Conservation (phyloP, 1,139 yeast species). For the Saccharomyces uvarum region DNA sequence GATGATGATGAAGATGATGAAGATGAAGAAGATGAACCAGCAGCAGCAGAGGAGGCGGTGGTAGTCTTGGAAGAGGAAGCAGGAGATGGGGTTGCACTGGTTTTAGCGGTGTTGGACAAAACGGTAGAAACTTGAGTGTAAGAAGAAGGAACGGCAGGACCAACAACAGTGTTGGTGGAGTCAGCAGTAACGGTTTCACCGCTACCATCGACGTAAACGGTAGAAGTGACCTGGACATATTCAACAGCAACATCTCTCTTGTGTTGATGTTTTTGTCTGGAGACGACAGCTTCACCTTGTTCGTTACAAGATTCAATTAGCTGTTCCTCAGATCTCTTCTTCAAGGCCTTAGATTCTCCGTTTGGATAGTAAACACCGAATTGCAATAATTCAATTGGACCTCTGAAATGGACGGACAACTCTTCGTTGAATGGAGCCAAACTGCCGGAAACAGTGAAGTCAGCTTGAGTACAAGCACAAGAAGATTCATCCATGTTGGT, state of each 20-base stretch:
- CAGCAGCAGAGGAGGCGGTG: constrained; percentile 13
- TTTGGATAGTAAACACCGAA: constrained; percentile 66
- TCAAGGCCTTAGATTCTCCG: constrained; percentile 29
- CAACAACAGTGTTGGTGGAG: constrained; percentile 13
- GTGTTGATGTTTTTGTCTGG: constrained; percentile 37
- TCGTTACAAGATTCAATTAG: constrained; percentile 17
- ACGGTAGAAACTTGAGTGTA: constrained; percentile 16
- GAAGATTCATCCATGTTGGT: constrained; percentile 59
- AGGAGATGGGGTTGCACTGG: constrained; percentile 14
- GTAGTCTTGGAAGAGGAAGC: constrained; percentile 15
- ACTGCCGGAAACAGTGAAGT: constrained; percentile 58
- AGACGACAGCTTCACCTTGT: constrained; percentile 14
- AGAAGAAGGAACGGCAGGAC: constrained; percentile 23
- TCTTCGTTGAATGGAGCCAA: constrained; percentile 84
- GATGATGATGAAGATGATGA: constrained; percentile 15
- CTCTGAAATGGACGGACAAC: constrained; percentile 87
- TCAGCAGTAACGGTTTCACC: constrained; percentile 43
- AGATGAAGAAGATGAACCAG: constrained; percentile 12
- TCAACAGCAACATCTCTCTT: constrained; percentile 58
- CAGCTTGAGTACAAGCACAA: constrained; percentile 51
- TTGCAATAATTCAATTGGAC: constrained; percentile 71
- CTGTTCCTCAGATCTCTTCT: constrained; percentile 35
- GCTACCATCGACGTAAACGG: constrained; percentile 55
- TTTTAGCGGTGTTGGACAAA: constrained; percentile 4
- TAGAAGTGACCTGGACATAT: constrained; percentile 63